Percentiles rank a stretch among this genome's conserved stretches.
Evolutionary conservation across 1,284 basidiomycete genomes (phyloP).

Genomic region (Apiotrichum veenhuisii): DNA sequence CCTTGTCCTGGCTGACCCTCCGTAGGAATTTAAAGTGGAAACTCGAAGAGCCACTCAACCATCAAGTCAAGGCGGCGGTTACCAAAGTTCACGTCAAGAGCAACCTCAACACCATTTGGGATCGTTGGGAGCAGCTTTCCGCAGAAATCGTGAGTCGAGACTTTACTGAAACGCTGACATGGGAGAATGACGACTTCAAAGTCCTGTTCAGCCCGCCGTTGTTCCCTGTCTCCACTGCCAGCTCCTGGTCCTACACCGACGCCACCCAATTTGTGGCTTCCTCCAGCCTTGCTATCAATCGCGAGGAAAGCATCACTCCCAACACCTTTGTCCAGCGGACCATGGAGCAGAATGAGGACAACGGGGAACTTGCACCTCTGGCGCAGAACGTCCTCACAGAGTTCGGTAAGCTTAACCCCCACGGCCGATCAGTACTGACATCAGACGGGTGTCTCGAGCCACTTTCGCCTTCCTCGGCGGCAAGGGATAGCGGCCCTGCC

Average conservation of each 20-base stretch:
- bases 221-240: neutral
- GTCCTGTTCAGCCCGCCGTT: neutral
- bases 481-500: too few relatives aligned
- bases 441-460: neutral
- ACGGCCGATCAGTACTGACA: neutral
- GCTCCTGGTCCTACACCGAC: neutral
- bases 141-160: neutral
- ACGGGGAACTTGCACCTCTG: neutral
- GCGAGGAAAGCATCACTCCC: neutral
- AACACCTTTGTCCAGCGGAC: neutral
- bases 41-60: neutral
- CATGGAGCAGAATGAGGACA: neutral
- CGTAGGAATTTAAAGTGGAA: neutral
- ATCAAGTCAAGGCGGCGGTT: neutral
- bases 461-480: neutral
- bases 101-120: neutral
- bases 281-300: neutral
- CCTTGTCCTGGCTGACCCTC: too few relatives aligned
- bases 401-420: neutral
- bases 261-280: neutral
- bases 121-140: neutral
- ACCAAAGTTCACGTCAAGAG: neutral
- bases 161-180: neutral
- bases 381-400: neutral
- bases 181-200: neutral